Evolutionary conservation across 345 rosid species (phyloP), one percentile per base, ranked within the genome.

Genomic region (Raphanus raphanistrum): DNA sequence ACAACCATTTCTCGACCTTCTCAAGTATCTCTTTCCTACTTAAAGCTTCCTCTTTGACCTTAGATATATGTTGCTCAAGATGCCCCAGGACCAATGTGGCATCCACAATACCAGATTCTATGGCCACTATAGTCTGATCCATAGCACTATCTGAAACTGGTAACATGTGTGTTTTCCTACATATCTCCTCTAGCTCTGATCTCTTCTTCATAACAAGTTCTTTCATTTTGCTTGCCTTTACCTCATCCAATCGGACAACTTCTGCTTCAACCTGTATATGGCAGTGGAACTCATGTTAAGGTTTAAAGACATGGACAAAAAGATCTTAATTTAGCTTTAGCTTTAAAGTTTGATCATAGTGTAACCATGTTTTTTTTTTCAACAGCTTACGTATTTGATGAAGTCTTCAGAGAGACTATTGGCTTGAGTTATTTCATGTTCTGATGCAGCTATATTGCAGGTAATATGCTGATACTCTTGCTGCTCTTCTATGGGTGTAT

Each of bases 401-500:
- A 89, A 86, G 77, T 89, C 95, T 81, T 82, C 82, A 28, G 98
- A 93, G 68, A 91, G 93, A 50, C 87, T 89, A 80, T 93, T 86
- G 71, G 97, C 93, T 85, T 86, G 93, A 43, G 88, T 89, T 70
- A 96, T 84, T 87, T 96, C 98, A 75, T 89, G 85, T 84, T 96
- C 98, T 63, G 96, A 86, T 65, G 98, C 97, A 80, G 98, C 99
- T 76, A 96, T 84, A 61, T 96, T 96, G 80, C 95, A 85, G 32
- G 99, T 96, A 71, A 96, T 92, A 78, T 84, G 88, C 74, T 86
- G 97, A 83, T 90, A 96, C 81, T 79, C 79, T 84, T 90, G 97
- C 72, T 96, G 99, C 85, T 96, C 98, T 74, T 93, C 98, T 68
- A 89, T 57, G 63, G 98, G 99, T 65, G 98, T 96, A 70, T 96